A percentile compares a stretch with the other conserved stretches of the same genome.
Conservation (phyloP, 192 early-diverging fungal genomes). For the Podila epigama region DNA sequence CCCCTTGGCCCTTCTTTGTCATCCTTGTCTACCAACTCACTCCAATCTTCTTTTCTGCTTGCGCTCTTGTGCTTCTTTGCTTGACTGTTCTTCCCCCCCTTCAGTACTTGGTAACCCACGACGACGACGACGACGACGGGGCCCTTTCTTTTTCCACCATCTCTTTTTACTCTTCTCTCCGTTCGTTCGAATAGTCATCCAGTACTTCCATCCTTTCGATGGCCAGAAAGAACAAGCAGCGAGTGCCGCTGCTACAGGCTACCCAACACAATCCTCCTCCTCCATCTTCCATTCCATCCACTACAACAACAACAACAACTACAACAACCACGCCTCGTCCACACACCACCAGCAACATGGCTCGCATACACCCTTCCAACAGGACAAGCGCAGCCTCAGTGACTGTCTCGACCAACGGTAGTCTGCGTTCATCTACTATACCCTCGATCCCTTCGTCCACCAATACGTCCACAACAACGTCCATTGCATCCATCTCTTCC, state of each 20-base stretch:
- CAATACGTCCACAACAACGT: slow-evolving; percentile 4
- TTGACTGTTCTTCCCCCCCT: background rate
- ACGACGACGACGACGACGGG: too few relatives aligned
- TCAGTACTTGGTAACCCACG: too few relatives aligned
- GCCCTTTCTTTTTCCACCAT: too few relatives aligned
- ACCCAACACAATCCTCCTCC: background rate
- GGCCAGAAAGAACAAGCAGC: slow-evolving; percentile 12
- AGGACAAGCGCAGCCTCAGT: slow-evolving; percentile 2
- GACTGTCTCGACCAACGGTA: background rate
- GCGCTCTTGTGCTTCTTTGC: background rate
- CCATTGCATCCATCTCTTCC: slow-evolving; percentile 8
- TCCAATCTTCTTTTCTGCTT: background rate
- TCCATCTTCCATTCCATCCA: background rate
- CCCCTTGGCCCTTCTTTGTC: background rate
- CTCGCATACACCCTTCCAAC: slow-evolving; percentile 5
- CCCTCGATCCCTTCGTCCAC: slow-evolving; percentile 21
- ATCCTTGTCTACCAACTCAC: too few relatives aligned
- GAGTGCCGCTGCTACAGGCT: background rate
- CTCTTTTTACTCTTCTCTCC: background rate
- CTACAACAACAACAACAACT: background rate
- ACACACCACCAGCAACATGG: slow-evolving; percentile 1
- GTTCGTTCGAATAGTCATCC: background rate
- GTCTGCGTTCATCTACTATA: background rate
- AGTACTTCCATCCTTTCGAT: background rate
- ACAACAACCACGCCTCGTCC: background rate